Percentiles rank a stretch among this genome's conserved stretches.
phyloP scores from a whole-genome alignment of 2,329 filamentous ascomycete genomes.

The Aspergillus unguis region DNA sequence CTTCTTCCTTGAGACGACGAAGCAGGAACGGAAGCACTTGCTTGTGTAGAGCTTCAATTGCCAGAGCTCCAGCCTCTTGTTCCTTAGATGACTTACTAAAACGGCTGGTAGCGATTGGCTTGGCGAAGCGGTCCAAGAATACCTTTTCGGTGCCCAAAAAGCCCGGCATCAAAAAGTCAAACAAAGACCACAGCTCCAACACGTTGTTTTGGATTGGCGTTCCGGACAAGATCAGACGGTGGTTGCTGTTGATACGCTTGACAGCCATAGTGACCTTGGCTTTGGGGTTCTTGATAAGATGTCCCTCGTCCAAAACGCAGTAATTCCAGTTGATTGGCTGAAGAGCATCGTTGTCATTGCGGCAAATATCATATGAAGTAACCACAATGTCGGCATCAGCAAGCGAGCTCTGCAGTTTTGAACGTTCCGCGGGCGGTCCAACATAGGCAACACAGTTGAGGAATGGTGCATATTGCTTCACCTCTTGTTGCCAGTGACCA shows the following conservation, averaged over 20 bases:
- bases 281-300: slow-evolving; percentile 97
- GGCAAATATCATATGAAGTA: slow-evolving; percentile 96
- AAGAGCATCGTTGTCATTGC: slow-evolving; percentile 87
- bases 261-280: slow-evolving; percentile 93
- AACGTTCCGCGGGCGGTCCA: slow-evolving; percentile 77
- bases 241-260: slow-evolving; percentile 85
- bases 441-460: slow-evolving; percentile 86
- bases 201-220: slow-evolving; percentile 99
- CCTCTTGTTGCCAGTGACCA: slow-evolving; percentile 98
- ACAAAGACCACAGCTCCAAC: slow-evolving; percentile 92
- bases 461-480: slow-evolving; percentile 93
- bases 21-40: slow-evolving; percentile 95
- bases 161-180: slow-evolving; percentile 98
- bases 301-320: slow-evolving; percentile 92
- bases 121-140: slow-evolving; percentile 92
- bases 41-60: slow-evolving; percentile 97
- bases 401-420: slow-evolving; percentile 65
- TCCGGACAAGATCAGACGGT: slow-evolving; percentile 91
- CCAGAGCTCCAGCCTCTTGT: slow-evolving; percentile 91
- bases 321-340: slow-evolving; percentile 92
- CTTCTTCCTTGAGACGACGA: slow-evolving; percentile 94
- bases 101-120: slow-evolving; percentile 89
- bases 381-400: slow-evolving; percentile 85
- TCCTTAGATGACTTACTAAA: slow-evolving; percentile 98
- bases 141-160: slow-evolving; percentile 95